Evolutionary conservation across 225 moss, liverwort and hornwort species (phyloP), one percentile per base, ranked within the genome.

Genomic region (Polytrichum commune): DNA sequence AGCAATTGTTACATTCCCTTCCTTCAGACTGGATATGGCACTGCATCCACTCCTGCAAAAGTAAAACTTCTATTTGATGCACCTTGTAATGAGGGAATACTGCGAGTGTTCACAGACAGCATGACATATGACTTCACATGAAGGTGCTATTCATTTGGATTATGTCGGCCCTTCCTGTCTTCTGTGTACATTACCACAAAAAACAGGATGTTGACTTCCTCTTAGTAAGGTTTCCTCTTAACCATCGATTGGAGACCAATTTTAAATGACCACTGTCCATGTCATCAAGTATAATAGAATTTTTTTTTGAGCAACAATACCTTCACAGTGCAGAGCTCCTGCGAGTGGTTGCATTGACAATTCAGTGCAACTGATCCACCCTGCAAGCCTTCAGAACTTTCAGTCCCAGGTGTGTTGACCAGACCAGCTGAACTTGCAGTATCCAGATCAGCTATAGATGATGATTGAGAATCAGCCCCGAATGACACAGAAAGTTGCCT

Each of bases 401-500:
- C 60, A 26, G 25, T 63, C 66, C 62, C 55, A 19, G 62, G 62
- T 62, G 62, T 62, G 56, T 33, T 55, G 23, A 64, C 28, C 7
- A 55, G n/a, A 61, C 32, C 63, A 29, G 63, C 32, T 25, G 38
- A 29, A 74, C 26, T 54, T 70, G 66, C 57, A 26, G 66, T 29
- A 33, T 75, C 63, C 54, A 75, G 27, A 30, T 72, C 54, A 32
- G 71, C 46, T 29, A 22, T 56, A 23, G 58, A 38, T 16, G 71
- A 29, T 38, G 68, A 69, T 18, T 56, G 66, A n/a, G 72, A 76
- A 57, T 72, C 85, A 27, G 77, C 66, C 19, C 76, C 73, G 9
- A 76, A 73, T 26, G 76, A 71, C 62, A 78, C 60, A 54, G 82
- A 74, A 66, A 76, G 62, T n/a, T 80, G 72, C 27, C 75, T 66